These are phyloP conservation scores for Phytophthora pseudosyringae DNA, from an alignment of 352 stramenopile species.

Conservation along the genomic window DNA sequence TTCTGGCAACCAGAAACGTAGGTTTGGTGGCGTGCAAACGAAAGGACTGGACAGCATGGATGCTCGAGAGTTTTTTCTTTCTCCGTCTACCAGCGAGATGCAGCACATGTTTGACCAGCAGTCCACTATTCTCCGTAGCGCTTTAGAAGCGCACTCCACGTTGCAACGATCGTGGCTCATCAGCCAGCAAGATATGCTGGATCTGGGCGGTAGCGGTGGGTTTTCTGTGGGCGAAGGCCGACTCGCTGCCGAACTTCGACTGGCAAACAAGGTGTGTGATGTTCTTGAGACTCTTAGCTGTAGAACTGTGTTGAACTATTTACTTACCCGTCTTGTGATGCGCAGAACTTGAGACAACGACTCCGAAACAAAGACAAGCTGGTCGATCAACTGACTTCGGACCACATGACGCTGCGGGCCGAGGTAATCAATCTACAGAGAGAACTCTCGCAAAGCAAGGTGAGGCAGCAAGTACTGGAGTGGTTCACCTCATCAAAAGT, in stretches of 20 bases:
- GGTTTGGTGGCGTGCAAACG: conserved; percentile 56
- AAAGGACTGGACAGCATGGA: conserved; percentile 64
- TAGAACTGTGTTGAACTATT: not conserved
- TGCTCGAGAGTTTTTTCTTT: conserved; percentile 79
- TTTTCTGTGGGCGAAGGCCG: conserved; percentile 86
- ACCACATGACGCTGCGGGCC: conserved; percentile 63
- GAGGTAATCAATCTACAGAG: conserved; percentile 68
- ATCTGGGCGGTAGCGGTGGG: conserved; percentile 49
- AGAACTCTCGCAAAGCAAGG: conserved; percentile 70
- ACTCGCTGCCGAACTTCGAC: conserved; percentile 76
- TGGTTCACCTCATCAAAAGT: not conserved
- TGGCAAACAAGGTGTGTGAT: conserved; percentile 83
- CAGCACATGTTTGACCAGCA: conserved; percentile 91
- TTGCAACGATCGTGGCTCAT: conserved; percentile 82
- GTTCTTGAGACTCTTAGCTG: not conserved
- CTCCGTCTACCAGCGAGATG: conserved; percentile 87
- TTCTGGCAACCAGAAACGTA: conserved; percentile 38
- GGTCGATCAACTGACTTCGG: conserved; percentile 79
- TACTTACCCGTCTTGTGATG: conserved; percentile 11
- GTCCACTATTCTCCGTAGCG: conserved; percentile 66
- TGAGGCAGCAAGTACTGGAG: conserved; percentile 16
- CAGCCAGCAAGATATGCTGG: conserved; percentile 76
- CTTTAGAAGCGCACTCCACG: conserved; percentile 77
- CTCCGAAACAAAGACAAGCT: conserved; percentile 87
- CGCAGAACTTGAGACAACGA: conserved; percentile 80